These are phyloP conservation scores for Paramecium pentaurelia DNA, from an alignment of 73 alveolate species.

Conservation along the genomic window DNA sequence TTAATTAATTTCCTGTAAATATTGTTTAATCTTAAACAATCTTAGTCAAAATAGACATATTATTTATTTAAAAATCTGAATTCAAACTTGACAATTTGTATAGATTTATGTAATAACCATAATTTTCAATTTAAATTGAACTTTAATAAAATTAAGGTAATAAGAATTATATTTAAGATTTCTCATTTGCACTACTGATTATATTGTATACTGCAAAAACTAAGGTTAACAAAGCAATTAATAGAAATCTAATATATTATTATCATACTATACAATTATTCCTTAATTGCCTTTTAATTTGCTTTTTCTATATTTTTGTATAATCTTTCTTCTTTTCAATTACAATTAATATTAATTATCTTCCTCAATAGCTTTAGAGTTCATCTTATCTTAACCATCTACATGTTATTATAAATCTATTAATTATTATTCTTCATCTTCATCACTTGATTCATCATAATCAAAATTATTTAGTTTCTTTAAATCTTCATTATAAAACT, in stretches of 20 bases:
- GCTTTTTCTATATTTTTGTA: conserved; percentile 18
- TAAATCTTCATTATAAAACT: neutral
- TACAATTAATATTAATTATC: neutral
- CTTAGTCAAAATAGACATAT: neutral
- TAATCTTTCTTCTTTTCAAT: neutral
- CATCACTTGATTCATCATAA: conserved; percentile 22
- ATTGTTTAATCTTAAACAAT: neutral
- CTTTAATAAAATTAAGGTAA: conserved; percentile 16
- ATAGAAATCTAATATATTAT: neutral
- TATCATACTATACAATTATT: conserved; percentile 23
- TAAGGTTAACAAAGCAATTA: neutral
- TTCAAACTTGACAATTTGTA: neutral
- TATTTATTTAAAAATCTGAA: neutral
- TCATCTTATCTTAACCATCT: neutral
- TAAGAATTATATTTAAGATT: neutral
- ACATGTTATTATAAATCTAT: neutral
- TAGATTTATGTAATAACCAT: neutral
- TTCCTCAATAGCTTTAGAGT: neutral
- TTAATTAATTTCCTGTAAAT: neutral
- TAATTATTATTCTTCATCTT: neutral
- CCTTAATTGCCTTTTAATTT: conserved; percentile 42
- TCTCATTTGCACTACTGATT: neutral
- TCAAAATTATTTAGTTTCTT: neutral
- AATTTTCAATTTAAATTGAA: neutral
- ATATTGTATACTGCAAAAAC: conserved; percentile 44